Evolutionary conservation across 2,329 filamentous ascomycete genomes (phyloP).

Genomic region (Sordariomycetes sp.): DNA sequence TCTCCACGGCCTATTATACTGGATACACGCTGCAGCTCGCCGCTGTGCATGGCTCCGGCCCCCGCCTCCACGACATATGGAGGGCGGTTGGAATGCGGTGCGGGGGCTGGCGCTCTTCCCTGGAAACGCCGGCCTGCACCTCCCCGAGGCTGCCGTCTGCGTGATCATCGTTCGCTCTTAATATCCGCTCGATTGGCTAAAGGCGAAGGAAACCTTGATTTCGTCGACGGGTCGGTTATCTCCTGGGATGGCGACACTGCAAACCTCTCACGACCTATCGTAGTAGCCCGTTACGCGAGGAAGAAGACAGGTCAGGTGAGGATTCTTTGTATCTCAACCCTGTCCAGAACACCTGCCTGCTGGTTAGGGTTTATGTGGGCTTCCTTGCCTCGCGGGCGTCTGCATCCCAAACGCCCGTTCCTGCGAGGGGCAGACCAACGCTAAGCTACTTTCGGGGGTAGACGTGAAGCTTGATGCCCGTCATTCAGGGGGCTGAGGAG

Average conservation of each 20-base stretch:
- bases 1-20: neutral
- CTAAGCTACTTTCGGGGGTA: too few relatives aligned
- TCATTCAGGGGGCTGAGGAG: too few relatives aligned
- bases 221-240: neutral
- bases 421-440: too few relatives aligned
- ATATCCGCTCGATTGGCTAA: neutral
- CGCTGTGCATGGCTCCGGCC: neutral
- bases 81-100: too few relatives aligned
- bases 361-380: neutral
- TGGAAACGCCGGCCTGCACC: neutral
- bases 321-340: neutral
- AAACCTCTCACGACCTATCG: neutral
- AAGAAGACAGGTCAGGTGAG: neutral
- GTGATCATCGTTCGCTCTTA: neutral
- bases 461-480: too few relatives aligned
- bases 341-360: neutral
- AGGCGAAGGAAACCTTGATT: neutral
- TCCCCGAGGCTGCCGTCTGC: neutral
- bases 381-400: neutral
- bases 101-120: neutral
- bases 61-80: too few relatives aligned
- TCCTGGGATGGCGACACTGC: neutral
- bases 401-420: too few relatives aligned
- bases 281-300: neutral
- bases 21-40: too few relatives aligned